Percentiles rank a stretch among this genome's conserved stretches.
phyloP scores from a whole-genome alignment of 1,284 basidiomycete genomes.

The Salmacisia buchloeana region DNA sequence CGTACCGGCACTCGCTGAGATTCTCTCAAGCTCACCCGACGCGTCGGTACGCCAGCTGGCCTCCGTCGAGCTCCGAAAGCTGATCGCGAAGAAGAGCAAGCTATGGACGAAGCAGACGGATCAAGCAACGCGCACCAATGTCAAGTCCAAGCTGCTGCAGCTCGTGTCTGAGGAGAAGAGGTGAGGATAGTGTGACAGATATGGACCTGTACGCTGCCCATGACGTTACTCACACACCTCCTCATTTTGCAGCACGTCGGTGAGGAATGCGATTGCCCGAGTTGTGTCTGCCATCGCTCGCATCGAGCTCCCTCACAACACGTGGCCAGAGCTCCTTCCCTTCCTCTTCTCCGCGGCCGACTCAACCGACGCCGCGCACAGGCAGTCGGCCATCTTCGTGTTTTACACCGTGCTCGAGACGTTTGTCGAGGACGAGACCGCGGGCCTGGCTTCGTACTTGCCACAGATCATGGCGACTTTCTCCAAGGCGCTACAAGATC shows the following conservation, averaged over 20 bases:
- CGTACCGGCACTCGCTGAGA: constrained; percentile 83
- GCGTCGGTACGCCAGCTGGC: constrained; percentile 82
- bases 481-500: constrained; percentile 70
- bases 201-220: too few species aligned
- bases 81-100: constrained; percentile 71
- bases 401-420: constrained; percentile 87
- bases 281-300: constrained; percentile 89
- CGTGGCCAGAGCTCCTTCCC: constrained; percentile 83
- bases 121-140: constrained; percentile 65
- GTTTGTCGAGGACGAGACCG: constrained; percentile 63
- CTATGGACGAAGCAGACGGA: constrained; percentile 74
- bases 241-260: constrained; percentile 62
- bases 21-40: constrained; percentile 78
- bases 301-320: constrained; percentile 73
- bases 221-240: constrained; percentile 13
- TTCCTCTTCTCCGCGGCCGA: constrained; percentile 77
- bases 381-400: constrained; percentile 86
- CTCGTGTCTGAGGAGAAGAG: constrained; percentile 72
- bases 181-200: constrained; percentile 58
- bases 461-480: constrained; percentile 79
- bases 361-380: constrained; percentile 66
- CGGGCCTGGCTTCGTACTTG: constrained; percentile 70
- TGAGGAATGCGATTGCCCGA: constrained; percentile 70
- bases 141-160: constrained; percentile 79
- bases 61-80: constrained; percentile 95